Base-by-base conservation (phyloP, 345 rosid species). In the Litchi chinensis region DNA sequence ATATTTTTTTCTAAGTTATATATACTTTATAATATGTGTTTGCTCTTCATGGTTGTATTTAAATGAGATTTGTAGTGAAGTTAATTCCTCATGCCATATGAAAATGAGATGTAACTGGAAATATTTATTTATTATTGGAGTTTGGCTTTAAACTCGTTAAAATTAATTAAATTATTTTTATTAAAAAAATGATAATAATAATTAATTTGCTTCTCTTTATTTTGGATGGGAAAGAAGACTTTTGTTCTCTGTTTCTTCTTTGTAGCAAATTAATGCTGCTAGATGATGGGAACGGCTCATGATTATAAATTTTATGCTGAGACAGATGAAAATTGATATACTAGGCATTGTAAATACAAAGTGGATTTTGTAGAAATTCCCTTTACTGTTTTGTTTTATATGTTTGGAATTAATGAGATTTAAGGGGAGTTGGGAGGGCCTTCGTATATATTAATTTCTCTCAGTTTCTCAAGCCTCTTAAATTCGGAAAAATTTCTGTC, bases 1-100 rank as follows among this genome's bases (percentile, higher is more conserved):
- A 77, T 82, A 75, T 44, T 74, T 62, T 74, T 76, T 37, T 76
- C 10, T 56, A 39, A 24, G 50, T 43, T 44, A 11, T 22, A 56
- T 6, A 8, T 40, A 15, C 70, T 28, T n/a, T 41, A 57, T 46
- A 6, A 60, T 10, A 4, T 12, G 7, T n/a, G 66, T n/a, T 60
- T 12, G 21, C 54, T 70, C 41, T 70, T 16, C 32, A 26, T 48
- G 41, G 74, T 26, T 44, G 19, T 6, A 28, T 69, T 10, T 7
- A 16, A 39, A 3, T 22, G 41, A 41, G 44, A 44, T n/a, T 21
- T 69, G 26, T 5, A 70, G 46, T 19, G 44, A 72, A 10, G 5
- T 56, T 32, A 39, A 56, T 21, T 72, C 46, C 5, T 37, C 5
- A 18, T 22, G 39, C 28, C 16, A 5, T 24, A 4, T 60, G 24